Conservation (phyloP, 805 yeast species). For the Pichia rugopelliculosa region DNA sequence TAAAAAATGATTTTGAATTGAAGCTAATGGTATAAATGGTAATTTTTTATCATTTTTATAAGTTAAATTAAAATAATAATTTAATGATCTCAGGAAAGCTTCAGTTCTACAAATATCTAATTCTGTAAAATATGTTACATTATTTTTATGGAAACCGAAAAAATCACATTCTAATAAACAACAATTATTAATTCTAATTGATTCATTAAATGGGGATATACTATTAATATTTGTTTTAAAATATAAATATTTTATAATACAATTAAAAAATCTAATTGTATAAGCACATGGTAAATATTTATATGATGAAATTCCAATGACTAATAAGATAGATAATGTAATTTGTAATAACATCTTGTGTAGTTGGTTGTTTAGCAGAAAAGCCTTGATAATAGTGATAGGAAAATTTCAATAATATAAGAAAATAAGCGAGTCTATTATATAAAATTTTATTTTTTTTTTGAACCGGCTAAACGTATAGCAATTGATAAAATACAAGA, state of each 20-base stretch:
- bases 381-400: too few species aligned
- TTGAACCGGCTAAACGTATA: too few species aligned
- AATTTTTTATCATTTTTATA: constrained; percentile 21
- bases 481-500: too few species aligned
- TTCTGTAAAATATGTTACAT: constrained; percentile 77
- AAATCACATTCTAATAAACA: constrained; percentile 79
- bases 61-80: constrained; percentile 21
- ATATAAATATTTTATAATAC: constrained; percentile 35
- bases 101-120: constrained; percentile 72
- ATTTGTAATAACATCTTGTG: background rate
- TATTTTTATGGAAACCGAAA: constrained; percentile 73
- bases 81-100: constrained; percentile 47
- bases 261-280: constrained; percentile 51
- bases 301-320: constrained; percentile 31
- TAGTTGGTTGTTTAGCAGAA: background rate
- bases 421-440: too few species aligned
- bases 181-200: constrained; percentile 28
- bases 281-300: constrained; percentile 68
- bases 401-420: too few species aligned
- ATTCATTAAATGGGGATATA: constrained; percentile 8
- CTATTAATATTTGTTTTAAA: constrained; percentile 26
- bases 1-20: constrained; percentile 58
- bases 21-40: constrained; percentile 74
- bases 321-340: background rate
- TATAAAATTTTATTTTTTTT: too few species aligned